These are phyloP conservation scores for Stagonosporopsis cucurbitacearum DNA, from an alignment of 2,329 filamentous ascomycete species.

Conservation along the genomic window DNA sequence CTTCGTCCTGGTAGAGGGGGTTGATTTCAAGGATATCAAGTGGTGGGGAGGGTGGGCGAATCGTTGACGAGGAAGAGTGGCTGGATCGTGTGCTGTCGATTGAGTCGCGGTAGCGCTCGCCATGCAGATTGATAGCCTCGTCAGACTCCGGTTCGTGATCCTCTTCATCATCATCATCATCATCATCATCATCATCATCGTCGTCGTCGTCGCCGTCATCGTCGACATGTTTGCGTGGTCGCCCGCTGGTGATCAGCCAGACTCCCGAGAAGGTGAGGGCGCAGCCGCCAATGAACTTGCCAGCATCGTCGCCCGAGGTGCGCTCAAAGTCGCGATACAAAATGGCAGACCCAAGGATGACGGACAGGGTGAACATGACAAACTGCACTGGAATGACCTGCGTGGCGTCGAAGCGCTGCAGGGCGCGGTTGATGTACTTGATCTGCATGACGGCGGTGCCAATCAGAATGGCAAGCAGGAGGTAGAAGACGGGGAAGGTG, in stretches of 20 bases:
- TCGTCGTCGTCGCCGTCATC: constrained; percentile 34
- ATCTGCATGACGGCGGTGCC: constrained; percentile 94
- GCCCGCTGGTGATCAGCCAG: constrained; percentile 93
- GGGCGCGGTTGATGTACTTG: constrained; percentile 87
- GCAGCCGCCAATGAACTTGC: constrained; percentile 90
- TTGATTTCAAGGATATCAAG: constrained; percentile 20
- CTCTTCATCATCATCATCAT: constrained; percentile 61
- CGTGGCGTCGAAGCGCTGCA: constrained; percentile 95
- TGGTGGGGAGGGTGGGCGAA: constrained; percentile 33
- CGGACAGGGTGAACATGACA: constrained; percentile 92
- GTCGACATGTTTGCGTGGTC: constrained; percentile 45
- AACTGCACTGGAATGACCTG: constrained; percentile 98
- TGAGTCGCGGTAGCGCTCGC: constrained; percentile 47
- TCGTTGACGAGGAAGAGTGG: constrained; percentile 32
- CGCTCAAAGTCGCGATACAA: constrained; percentile 95
- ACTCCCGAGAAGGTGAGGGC: constrained; percentile 92
- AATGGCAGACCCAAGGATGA: constrained; percentile 91
- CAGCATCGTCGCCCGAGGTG: constrained; percentile 72
- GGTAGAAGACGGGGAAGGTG: constrained; percentile 89
- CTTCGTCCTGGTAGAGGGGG: constrained; percentile 22
- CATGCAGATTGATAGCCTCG: constrained; percentile 52
- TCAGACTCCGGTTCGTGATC: constrained; percentile 51
- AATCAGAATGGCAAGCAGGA: constrained; percentile 78
- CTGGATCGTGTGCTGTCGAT: constrained; percentile 26
- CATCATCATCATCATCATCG: too few relatives aligned